phyloP scores from a whole-genome alignment of 208 protist species.

The Leptomonas seymouri region DNA sequence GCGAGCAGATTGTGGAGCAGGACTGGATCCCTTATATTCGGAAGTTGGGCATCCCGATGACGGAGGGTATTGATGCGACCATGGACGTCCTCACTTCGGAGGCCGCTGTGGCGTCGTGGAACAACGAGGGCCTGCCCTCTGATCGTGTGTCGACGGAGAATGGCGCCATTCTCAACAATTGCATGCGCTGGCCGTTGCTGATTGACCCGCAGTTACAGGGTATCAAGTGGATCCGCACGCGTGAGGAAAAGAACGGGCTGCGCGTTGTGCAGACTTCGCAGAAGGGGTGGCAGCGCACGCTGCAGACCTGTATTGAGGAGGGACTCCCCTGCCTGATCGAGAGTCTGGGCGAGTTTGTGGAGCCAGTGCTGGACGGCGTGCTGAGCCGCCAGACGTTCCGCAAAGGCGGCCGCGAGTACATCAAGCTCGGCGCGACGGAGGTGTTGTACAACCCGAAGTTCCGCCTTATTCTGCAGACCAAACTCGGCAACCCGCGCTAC shows the following conservation, averaged over 20 bases:
- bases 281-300: conserved; percentile 88
- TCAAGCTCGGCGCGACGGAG: conserved; percentile 97
- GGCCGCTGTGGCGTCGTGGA: conserved; percentile 95
- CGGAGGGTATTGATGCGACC: conserved; percentile 92
- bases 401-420: conserved; percentile 90
- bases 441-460: conserved; percentile 97
- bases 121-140: conserved; percentile 97
- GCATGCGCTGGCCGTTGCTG: conserved; percentile 98
- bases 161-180: conserved; percentile 96
- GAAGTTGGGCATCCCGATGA: conserved; percentile 93
- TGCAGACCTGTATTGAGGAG: conserved; percentile 94
- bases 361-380: conserved; percentile 97
- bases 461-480: conserved; percentile 98
- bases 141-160: conserved; percentile 98
- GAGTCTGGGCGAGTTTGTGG: conserved; percentile 96
- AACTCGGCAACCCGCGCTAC: conserved; percentile 99
- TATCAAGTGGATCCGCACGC: conserved; percentile 97
- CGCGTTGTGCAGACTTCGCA: conserved; percentile 93
- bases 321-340: conserved; percentile 95
- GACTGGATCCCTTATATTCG: conserved; percentile 94
- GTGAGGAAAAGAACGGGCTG: conserved; percentile 95
- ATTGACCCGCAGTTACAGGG: conserved; percentile 99
- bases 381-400: conserved; percentile 95
- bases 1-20: conserved; percentile 91
- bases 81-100: conserved; percentile 93